These are phyloP conservation scores for Pelargonium australe DNA, from an alignment of 441 rosid species.

Conservation along the genomic window DNA sequence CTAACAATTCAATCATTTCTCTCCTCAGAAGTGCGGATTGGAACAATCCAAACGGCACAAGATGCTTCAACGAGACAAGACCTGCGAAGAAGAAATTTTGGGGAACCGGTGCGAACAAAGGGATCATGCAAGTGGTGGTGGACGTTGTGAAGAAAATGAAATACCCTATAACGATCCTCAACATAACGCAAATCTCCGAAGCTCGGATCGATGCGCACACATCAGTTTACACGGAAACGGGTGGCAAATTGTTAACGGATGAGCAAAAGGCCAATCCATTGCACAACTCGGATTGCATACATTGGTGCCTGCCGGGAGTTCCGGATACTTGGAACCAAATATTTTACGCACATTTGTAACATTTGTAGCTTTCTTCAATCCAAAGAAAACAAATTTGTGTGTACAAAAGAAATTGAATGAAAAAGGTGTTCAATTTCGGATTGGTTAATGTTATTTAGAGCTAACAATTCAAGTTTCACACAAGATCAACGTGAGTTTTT, in stretches of 20 bases:
- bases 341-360: constrained; percentile 59
- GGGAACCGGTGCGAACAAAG: constrained; percentile 68
- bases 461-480: too few relatives aligned
- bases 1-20: not conserved
- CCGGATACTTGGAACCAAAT: constrained; percentile 90
- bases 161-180: constrained; percentile 57
- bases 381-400: not conserved
- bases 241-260: constrained; percentile 56
- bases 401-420: too few relatives aligned
- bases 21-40: constrained; percentile 55
- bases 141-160: constrained; percentile 48
- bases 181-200: constrained; percentile 79
- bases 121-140: constrained; percentile 64
- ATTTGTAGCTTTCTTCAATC: not conserved
- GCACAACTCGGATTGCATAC: constrained; percentile 78
- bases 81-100: constrained; percentile 64
- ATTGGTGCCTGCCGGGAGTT: constrained; percentile 88
- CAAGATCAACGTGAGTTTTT: too few relatives aligned
- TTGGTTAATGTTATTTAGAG: too few relatives aligned
- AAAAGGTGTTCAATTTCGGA: too few relatives aligned
- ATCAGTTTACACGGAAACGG: constrained; percentile 68
- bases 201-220: constrained; percentile 76
- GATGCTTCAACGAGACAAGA: constrained; percentile 78
- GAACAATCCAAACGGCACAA: constrained; percentile 52
- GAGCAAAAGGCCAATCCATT: constrained; percentile 61